Base-by-base conservation (phyloP, 2,329 filamentous ascomycete genomes). In the Penicillium sp. region DNA sequence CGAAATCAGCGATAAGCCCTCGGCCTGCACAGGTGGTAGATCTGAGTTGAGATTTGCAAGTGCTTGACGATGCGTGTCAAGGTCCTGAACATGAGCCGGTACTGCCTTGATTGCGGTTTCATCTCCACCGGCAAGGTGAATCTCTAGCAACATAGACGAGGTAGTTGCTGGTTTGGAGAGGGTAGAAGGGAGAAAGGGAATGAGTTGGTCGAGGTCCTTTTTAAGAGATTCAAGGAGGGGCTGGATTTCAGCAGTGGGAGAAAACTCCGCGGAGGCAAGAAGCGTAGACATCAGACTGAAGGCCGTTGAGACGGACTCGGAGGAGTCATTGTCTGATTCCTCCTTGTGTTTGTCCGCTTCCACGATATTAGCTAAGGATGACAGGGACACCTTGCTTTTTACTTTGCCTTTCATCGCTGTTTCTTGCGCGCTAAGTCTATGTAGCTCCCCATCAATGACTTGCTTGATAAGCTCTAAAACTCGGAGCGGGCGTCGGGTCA, bases 211-310 rank as follows among this genome's bases (percentile, higher is more conserved):
- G 47, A 78, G 52, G 25, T 67, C 66, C n/a, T 60, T 55, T 57
- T 77, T 77, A 46, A 77, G 67, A 19, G 60, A 66, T 38, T 68
- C 62, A 4, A 78, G 66, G 1, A 70, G 56, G 10, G 67, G 65
- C 3, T 67, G 57, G 4, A 71, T 70, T 23, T 71, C 67, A 43
- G 66, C 57, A 1, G 75, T 71, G 8, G 68, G 57, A 2, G 67
- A 62, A 38, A 78, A 78, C 10, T 76, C 74, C 1, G 76, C 73
- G 6, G 77, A 78, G 3, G 76, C 71, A 23, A 78, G 62, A 7
- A 78, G 72, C 7, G 76, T 77, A 4, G 76, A 78, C 3, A 78
- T 63, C 19, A 78, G 63, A 54, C 76, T 78, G 62, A 78, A 75
- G 9, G 76, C 75, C 10, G 72, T 71, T 6, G 75, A 72, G 29